phyloP scores from a whole-genome alignment of 108 stramenopile species.

The Cyclostephanos invisitatus region DNA sequence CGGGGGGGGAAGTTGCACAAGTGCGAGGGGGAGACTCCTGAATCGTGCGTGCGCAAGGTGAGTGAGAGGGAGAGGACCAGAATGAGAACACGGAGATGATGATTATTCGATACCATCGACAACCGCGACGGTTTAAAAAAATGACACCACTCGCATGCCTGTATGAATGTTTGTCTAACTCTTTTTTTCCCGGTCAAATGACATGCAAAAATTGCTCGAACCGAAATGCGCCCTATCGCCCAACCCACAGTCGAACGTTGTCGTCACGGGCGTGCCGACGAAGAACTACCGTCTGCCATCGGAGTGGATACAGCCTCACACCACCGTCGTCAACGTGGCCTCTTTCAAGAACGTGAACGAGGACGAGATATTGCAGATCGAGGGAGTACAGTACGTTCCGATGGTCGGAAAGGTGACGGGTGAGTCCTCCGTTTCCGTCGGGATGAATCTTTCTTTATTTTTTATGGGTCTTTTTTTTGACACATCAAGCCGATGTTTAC shows the following conservation, averaged over 20 bases:
- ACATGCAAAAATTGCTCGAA: no score
- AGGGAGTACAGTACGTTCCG: slow-evolving; percentile 90
- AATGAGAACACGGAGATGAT: background rate
- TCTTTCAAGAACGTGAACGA: slow-evolving; percentile 96
- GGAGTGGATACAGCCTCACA: slow-evolving; percentile 90
- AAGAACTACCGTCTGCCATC: slow-evolving; percentile 89
- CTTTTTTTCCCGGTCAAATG: no score
- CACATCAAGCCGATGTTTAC: background rate
- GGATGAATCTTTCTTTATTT: background rate
- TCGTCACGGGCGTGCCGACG: slow-evolving; percentile 94
- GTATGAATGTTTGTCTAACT: no score
- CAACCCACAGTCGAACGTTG: slow-evolving; percentile 67
- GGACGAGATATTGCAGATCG: slow-evolving; percentile 80
- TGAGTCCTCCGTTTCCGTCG: background rate
- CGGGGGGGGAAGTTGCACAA: slow-evolving; percentile 65
- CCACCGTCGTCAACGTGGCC: slow-evolving; percentile 95
- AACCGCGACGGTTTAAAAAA: no score
- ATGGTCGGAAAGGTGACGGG: slow-evolving; percentile 96
- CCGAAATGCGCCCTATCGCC: background rate
- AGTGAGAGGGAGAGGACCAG: no score
- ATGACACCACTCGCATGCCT: no score
- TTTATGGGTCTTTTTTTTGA: background rate
- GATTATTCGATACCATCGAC: background rate
- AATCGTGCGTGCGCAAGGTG: slow-evolving; percentile 87
- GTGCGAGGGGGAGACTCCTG: slow-evolving; percentile 70